Evolutionary conservation across 257 asterid species (phyloP).

Genomic region (Nemophila menziesii): DNA sequence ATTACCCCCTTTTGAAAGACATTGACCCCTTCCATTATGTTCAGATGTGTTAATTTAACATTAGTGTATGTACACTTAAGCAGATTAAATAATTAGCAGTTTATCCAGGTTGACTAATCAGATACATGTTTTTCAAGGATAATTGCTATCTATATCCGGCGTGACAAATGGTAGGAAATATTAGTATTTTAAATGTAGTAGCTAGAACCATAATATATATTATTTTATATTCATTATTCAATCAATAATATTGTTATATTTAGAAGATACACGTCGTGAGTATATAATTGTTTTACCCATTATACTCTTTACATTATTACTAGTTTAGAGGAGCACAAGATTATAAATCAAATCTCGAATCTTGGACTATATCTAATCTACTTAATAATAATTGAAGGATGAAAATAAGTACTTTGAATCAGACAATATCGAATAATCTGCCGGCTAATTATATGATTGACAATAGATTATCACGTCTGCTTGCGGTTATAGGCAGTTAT

Average conservation of each 20-base stretch:
- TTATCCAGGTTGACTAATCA: not conserved
- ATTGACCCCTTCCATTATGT: no score
- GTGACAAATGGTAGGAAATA: not conserved
- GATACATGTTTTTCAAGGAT: not conserved
- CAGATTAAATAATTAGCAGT: not conserved
- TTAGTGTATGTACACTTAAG: no score
- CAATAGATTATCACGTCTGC: not conserved
- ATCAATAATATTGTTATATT: no score
- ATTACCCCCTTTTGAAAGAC: no score
- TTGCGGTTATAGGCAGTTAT: not conserved
- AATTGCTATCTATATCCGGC: not conserved
- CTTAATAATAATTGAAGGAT: not conserved
- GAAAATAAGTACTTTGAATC: conserved; percentile 1
- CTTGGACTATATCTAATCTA: not conserved
- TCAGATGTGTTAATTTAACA: no score
- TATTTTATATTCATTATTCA: no score
- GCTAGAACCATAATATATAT: no score
- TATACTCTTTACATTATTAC: no score
- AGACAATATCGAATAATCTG: not conserved
- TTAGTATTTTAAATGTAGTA: no score
- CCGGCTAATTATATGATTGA: conserved; percentile 9
- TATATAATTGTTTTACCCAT: no score
- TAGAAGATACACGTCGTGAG: no score
- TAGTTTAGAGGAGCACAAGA: conserved; percentile 1
- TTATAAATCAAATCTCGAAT: conserved; percentile 12